These are phyloP conservation scores for Hypoxylon lenormandii DNA, from an alignment of 495 filamentous ascomycete genomes.

Conservation along the genomic window DNA sequence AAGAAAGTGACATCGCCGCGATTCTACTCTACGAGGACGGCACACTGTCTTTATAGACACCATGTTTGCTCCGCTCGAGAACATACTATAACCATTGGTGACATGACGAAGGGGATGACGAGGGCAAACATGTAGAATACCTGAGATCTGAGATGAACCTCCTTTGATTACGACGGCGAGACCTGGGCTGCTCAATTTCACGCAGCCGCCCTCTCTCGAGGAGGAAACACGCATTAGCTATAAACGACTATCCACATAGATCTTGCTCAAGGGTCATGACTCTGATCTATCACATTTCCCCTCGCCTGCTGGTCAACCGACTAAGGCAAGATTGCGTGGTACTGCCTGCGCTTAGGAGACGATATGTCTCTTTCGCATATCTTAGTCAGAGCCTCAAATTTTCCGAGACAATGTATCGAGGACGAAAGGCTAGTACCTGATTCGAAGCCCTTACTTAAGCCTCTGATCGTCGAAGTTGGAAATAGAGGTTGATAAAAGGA, in stretches of 20 bases:
- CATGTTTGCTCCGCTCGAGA: conserved; percentile 31
- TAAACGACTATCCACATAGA: conserved; percentile 39
- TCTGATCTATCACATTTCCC: conserved; percentile 50
- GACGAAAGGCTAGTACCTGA: not conserved
- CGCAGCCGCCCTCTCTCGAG: conserved; percentile 46
- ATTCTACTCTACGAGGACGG: conserved; percentile 11
- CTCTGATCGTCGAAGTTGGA: conserved; percentile 4
- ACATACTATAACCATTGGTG: not conserved
- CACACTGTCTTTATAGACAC: conserved; percentile 20
- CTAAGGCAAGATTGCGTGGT: conserved; percentile 23
- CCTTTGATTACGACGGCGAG: conserved; percentile 26
- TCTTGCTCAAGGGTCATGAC: conserved; percentile 18
- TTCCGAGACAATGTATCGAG: not conserved
- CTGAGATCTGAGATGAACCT: conserved; percentile 17
- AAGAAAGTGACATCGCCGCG: not conserved
- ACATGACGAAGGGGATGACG: too few species aligned
- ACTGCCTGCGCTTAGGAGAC: conserved; percentile 10
- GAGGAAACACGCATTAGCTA: conserved; percentile 45
- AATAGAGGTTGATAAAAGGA: conserved; percentile 14
- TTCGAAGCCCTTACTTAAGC: not conserved
- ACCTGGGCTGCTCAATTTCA: conserved; percentile 27
- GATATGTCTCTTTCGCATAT: not conserved
- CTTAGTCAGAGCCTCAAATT: not conserved
- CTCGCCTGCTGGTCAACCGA: conserved; percentile 14
- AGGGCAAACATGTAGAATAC: conserved; percentile 32